Base-by-base conservation (phyloP, 2,329 filamentous ascomycete genomes). In the Neonectria coccinea region DNA sequence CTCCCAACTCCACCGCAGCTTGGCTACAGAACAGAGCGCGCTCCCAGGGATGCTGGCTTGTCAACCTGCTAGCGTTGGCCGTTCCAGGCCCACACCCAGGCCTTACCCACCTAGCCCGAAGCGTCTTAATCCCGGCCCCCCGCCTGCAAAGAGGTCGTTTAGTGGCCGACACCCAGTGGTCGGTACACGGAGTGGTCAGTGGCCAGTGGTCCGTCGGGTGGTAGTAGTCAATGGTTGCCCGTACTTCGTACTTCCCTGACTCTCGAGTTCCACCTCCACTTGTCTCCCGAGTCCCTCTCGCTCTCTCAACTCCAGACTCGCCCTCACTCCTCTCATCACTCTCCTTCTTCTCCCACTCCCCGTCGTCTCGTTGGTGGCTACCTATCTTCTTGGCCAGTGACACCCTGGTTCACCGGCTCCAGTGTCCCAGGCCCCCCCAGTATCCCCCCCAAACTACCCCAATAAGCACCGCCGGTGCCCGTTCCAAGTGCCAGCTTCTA, bases 61-160 rank as follows among this genome's bases (percentile, higher is more conserved):
- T 62, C 53, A 65, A 61, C 45, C 53, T 59, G 62, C 55, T 71
- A 72, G 70, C 62, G 68, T 62, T 45, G 50, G 55, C 59, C 47
- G 61, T 57, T 57, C 55, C 66, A 64, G 55, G 62, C 61, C 39
- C 55, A 45, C 42, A 50, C 16, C 25, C 10, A 25, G 59, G 11
- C 53, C 18, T 18, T 25, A 7, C 41, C 50, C 39, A 39, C 48
- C 68, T 71, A 71, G 56, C 70, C 67, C 29, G 36, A 72, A 72
- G 59, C 70, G 68, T 71, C 63, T 56, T 70, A 59, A 64, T 53
- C 55, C 70, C 67, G 70, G 33, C 64, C 70, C 70, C 39, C 39
- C 8, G n/a, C n/a, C 58, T 64, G 67, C 39, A 42, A 59, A 58
- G 33, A 41, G 39, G n/a, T 58, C 54, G 61, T 48, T 45, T 54